Conservation (phyloP, 495 filamentous ascomycete genomes). For the Xylaria telfairii region DNA sequence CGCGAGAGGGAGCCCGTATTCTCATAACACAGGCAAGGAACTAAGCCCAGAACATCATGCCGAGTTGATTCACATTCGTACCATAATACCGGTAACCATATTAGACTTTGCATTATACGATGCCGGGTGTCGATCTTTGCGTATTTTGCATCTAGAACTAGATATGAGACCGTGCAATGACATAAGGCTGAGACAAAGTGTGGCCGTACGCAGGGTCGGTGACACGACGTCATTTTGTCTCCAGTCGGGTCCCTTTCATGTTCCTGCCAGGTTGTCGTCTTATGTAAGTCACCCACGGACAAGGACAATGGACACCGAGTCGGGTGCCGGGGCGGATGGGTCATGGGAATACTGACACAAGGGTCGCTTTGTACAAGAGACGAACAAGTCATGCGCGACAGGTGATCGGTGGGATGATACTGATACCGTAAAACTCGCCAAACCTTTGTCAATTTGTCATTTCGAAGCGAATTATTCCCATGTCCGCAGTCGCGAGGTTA, state of each 20-base stretch:
- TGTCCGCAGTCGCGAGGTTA: not conserved
- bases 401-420: not conserved
- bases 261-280: slow-evolving; percentile 9
- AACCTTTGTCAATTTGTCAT: slow-evolving; percentile 20
- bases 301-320: not conserved
- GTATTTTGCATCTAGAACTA: slow-evolving; percentile 11
- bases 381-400: slow-evolving; percentile 3
- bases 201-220: slow-evolving; percentile 5
- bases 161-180: not conserved
- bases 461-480: not conserved
- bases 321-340: not conserved
- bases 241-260: slow-evolving; percentile 12
- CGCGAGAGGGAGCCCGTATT: not conserved
- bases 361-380: slow-evolving; percentile 11
- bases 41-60: not conserved
- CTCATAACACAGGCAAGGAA: not conserved
- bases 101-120: not conserved
- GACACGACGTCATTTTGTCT: slow-evolving; percentile 16
- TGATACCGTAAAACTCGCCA: not conserved
- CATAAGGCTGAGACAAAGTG: slow-evolving; percentile 18
- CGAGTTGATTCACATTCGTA: not conserved
- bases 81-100: not conserved
- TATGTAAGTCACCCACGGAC: slow-evolving; percentile 4
- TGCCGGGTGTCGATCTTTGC: not conserved
- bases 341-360: not conserved